Percentiles rank a stretch among this genome's conserved stretches.
Conservation (phyloP, 177 flowering plant genomes). For the Vitis hybrid region DNA sequence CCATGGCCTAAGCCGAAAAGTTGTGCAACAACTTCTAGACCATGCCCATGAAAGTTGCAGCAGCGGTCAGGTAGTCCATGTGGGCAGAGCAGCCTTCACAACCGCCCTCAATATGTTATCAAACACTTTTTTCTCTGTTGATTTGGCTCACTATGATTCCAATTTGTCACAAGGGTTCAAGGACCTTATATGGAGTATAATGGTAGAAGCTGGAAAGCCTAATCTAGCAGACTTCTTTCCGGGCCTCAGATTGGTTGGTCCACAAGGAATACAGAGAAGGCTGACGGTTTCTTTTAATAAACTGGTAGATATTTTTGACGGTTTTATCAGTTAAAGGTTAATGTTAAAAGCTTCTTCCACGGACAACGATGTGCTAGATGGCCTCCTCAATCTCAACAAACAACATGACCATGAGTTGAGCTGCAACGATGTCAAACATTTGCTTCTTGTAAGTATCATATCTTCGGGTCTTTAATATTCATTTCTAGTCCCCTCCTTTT, state of each 20-base stretch:
- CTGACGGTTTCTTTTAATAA: not conserved
- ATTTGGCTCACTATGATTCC: slow-evolving; percentile 11
- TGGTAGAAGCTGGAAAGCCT: slow-evolving; percentile 21
- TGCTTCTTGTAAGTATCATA: slow-evolving; percentile 9
- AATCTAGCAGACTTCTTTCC: slow-evolving; percentile 28
- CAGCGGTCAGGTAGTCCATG: not conserved
- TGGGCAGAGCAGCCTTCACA: slow-evolving; percentile 14
- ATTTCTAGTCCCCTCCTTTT: no score
- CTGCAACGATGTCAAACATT: not conserved
- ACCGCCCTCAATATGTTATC: slow-evolving; percentile 19
- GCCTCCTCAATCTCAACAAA: slow-evolving; percentile 19
- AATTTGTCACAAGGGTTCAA: slow-evolving; percentile 14
- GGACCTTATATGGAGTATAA: slow-evolving; percentile 4
- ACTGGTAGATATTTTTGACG: slow-evolving; percentile 9
- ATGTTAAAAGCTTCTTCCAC: not conserved
- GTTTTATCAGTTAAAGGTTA: slow-evolving; percentile 14
- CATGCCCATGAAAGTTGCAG: slow-evolving; percentile 1
- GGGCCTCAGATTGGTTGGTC: slow-evolving; percentile 19
- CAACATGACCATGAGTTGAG: slow-evolving; percentile 1
- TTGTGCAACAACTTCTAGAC: slow-evolving; percentile 16
- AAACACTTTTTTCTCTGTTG: slow-evolving; percentile 24
- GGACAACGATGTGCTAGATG: slow-evolving; percentile 20
- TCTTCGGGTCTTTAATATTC: no score
- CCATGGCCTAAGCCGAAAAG: slow-evolving; percentile 11
- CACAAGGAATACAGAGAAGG: slow-evolving; percentile 23